phyloP scores from a whole-genome alignment of 2,329 filamentous ascomycete species.

The Arachnopeziza araneosa region DNA sequence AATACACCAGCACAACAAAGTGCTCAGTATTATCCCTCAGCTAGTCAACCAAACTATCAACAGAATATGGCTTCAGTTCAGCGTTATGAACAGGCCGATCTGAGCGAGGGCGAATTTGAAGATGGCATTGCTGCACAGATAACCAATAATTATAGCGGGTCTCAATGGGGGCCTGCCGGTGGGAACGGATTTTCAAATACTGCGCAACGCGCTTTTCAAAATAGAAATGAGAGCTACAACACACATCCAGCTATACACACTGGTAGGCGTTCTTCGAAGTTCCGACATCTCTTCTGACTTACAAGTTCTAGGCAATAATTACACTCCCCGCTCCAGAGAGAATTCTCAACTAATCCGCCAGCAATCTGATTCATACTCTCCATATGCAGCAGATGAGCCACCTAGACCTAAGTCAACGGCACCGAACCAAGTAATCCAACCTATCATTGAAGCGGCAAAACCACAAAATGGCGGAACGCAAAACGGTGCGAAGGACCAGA shows the following conservation, averaged over 20 bases:
- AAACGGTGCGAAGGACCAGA: slow-evolving; percentile 3
- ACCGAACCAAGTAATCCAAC: not conserved
- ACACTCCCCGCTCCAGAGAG: slow-evolving; percentile 4
- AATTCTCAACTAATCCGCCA: slow-evolving; percentile 16
- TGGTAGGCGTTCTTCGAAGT: slow-evolving; percentile 13
- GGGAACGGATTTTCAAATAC: slow-evolving; percentile 15
- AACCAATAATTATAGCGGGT: not conserved
- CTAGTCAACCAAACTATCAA: slow-evolving; percentile 18
- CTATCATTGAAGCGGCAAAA: not conserved
- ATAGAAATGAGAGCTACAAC: slow-evolving; percentile 15
- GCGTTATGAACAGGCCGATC: slow-evolving; percentile 60
- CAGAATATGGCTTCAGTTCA: slow-evolving; percentile 13
- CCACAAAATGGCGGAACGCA: not conserved
- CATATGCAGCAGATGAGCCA: slow-evolving; percentile 8
- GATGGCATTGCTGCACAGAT: slow-evolving; percentile 32
- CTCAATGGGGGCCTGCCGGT: not conserved
- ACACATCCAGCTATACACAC: slow-evolving; percentile 13
- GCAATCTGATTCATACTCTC: slow-evolving; percentile 25
- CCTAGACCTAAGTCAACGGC: not conserved
- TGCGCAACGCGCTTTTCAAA: slow-evolving; percentile 20
- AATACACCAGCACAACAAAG: slow-evolving; percentile 11
- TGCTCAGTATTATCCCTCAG: slow-evolving; percentile 18
- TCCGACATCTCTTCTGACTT: slow-evolving; percentile 6
- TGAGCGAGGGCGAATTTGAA: slow-evolving; percentile 63
- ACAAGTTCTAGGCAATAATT: slow-evolving; percentile 18